phyloP scores from a whole-genome alignment of 1,139 yeast genomes.

The Suhomyces guaymorum region DNA sequence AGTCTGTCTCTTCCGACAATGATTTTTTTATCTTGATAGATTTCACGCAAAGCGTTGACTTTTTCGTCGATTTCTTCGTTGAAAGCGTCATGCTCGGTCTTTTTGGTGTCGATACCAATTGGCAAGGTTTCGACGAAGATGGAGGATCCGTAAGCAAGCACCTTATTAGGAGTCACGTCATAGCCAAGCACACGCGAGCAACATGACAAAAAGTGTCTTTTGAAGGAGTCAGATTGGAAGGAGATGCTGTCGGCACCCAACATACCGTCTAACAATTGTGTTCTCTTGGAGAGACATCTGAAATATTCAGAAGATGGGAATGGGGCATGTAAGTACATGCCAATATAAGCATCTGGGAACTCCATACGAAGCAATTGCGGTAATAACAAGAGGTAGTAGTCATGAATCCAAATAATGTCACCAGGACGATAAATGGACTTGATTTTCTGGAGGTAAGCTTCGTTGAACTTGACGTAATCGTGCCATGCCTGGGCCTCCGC shows the following conservation, averaged over 20 bases:
- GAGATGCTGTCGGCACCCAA: slow-evolving; percentile 85
- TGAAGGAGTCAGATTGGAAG: slow-evolving; percentile 83
- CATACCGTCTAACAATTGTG: slow-evolving; percentile 82
- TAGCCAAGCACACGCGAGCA: slow-evolving; percentile 82
- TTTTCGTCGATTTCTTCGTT: slow-evolving; percentile 36
- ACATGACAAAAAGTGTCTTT: slow-evolving; percentile 86
- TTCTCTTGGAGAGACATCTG: slow-evolving; percentile 81
- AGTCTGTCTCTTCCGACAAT: slow-evolving; percentile 83
- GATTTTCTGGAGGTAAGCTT: slow-evolving; percentile 81
- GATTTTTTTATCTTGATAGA: slow-evolving; percentile 73
- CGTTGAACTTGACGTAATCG: slow-evolving; percentile 87
- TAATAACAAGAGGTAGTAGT: slow-evolving; percentile 77
- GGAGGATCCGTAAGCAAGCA: slow-evolving; percentile 74
- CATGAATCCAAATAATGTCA: slow-evolving; percentile 94
- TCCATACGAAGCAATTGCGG: slow-evolving; percentile 87
- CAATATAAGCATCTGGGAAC: slow-evolving; percentile 77
- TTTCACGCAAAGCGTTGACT: slow-evolving; percentile 54
- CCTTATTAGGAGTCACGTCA: slow-evolving; percentile 56
- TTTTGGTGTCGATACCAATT: slow-evolving; percentile 77
- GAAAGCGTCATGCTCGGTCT: slow-evolving; percentile 62
- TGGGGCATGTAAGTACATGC: slow-evolving; percentile 83
- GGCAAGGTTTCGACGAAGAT: slow-evolving; percentile 77
- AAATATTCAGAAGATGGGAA: slow-evolving; percentile 97
- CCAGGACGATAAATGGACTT: slow-evolving; percentile 78
- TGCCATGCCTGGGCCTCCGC: slow-evolving; percentile 84